phyloP scores from a whole-genome alignment of 441 rosid genomes.

The Populus trichocarpa region DNA sequence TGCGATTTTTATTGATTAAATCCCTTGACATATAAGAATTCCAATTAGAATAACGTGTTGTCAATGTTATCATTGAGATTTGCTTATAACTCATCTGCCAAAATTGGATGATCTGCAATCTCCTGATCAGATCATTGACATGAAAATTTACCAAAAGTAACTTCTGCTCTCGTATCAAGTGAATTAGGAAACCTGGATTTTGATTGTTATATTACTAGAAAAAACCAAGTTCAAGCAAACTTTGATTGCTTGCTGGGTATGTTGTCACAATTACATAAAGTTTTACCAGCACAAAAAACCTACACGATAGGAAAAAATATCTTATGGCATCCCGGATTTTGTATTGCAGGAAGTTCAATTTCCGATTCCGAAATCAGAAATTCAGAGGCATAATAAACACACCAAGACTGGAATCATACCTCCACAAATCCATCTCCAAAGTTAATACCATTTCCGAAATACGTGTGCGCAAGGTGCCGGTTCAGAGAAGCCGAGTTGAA shows the following conservation, averaged over 20 bases:
- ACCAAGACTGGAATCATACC: slow-evolving; percentile 36
- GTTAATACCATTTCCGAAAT: slow-evolving; percentile 76
- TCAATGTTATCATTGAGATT: background rate
- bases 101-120: background rate
- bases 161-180: background rate
- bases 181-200: background rate
- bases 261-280: too few relatives aligned
- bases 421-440: slow-evolving; percentile 96
- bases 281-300: background rate
- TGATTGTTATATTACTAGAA: background rate
- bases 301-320: background rate
- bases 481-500: slow-evolving; percentile 91
- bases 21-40: background rate
- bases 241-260: background rate
- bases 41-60: background rate
- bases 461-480: slow-evolving; percentile 83
- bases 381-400: background rate
- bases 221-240: background rate
- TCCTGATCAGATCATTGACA: background rate
- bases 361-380: background rate
- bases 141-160: background rate
- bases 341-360: background rate
- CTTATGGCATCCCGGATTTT: too few relatives aligned
- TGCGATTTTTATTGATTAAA: background rate
- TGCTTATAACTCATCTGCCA: background rate